These are phyloP conservation scores for Ophiostoma angusticollis DNA, from an alignment of 2,329 filamentous ascomycete species.

Conservation along the genomic window DNA sequence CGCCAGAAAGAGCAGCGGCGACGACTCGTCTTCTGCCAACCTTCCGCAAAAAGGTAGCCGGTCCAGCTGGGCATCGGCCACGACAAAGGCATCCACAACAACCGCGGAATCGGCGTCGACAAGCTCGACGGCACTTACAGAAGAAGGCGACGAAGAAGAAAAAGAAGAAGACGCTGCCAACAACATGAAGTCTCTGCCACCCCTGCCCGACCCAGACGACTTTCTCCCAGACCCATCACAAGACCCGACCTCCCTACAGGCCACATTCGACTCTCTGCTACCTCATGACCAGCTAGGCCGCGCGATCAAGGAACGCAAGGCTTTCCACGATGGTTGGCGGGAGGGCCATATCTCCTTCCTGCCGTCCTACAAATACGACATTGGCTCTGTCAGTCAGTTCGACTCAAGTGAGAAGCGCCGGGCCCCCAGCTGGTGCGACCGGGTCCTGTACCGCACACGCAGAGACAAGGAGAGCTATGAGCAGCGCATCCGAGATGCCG, in stretches of 20 bases:
- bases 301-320: slow-evolving; percentile 61
- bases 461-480: slow-evolving; percentile 56
- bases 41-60: no score
- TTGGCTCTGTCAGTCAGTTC: slow-evolving; percentile 83
- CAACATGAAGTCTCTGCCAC: slow-evolving; percentile 23
- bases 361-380: slow-evolving; percentile 95
- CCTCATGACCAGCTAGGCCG: slow-evolving; percentile 77
- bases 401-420: slow-evolving; percentile 92
- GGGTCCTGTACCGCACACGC: slow-evolving; percentile 74
- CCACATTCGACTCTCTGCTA: slow-evolving; percentile 73
- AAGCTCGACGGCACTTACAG: slow-evolving; percentile 19
- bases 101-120: slow-evolving; percentile 13
- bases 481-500: slow-evolving; percentile 47
- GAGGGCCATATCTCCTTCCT: slow-evolving; percentile 82
- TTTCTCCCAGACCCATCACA: slow-evolving; percentile 54
- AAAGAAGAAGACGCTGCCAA: slow-evolving; percentile 17
- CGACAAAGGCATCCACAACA: slow-evolving; percentile 17
- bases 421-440: slow-evolving; percentile 92
- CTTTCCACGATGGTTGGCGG: slow-evolving; percentile 82
- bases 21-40: slow-evolving; percentile 28
- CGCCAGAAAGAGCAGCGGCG: slow-evolving; percentile 17
- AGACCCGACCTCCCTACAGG: slow-evolving; percentile 77
- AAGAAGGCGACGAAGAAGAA: slow-evolving; percentile 15
- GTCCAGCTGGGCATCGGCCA: slow-evolving; percentile 11
- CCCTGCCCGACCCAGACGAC: slow-evolving; percentile 50